Conservation (phyloP, 371 early-diverging fungal species). For the Cokeromyces recurvatus region DNA sequence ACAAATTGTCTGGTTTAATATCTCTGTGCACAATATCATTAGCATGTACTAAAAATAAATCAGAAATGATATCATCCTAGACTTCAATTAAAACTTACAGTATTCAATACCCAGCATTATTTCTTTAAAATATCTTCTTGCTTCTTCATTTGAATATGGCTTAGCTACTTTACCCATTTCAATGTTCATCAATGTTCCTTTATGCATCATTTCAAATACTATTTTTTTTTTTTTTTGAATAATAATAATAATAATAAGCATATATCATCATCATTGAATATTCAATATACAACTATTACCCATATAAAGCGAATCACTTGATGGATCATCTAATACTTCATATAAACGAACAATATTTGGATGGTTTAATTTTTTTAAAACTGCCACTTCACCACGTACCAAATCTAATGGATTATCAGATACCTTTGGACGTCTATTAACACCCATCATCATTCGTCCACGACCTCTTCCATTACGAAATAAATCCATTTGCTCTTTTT, state of each 20-base stretch:
- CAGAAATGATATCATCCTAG: too few species aligned
- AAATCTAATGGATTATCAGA: constrained; percentile 71
- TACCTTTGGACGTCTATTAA: constrained; percentile 10
- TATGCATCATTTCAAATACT: constrained; percentile 86
- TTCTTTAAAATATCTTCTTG: constrained; percentile 72
- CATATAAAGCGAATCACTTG: constrained; percentile 76
- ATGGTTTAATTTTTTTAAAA: constrained; percentile 91
- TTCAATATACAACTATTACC: too few species aligned
- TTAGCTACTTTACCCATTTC: constrained; percentile 43
- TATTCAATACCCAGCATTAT: constrained; percentile 95
- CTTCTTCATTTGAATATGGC: constrained; percentile 53
- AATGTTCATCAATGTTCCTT: constrained; percentile 72
- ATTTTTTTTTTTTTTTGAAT: constrained; percentile 13
- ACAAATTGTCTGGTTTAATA: constrained; percentile 98
- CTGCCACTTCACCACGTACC: constrained; percentile 88
- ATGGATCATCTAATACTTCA: constrained; percentile 92
- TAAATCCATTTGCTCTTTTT: constrained; percentile 59
- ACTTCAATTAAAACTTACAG: constrained; percentile 51
- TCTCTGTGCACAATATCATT: constrained; percentile 53
- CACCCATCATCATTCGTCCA: constrained; percentile 29
- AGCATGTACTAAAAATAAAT: constrained; percentile 20
- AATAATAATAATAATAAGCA: too few species aligned
- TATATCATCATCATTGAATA: too few species aligned
- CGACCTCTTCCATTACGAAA: constrained; percentile 38
- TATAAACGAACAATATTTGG: constrained; percentile 79